phyloP scores from a whole-genome alignment of 345 rosid genomes.

The Dipteronia sinensis region DNA sequence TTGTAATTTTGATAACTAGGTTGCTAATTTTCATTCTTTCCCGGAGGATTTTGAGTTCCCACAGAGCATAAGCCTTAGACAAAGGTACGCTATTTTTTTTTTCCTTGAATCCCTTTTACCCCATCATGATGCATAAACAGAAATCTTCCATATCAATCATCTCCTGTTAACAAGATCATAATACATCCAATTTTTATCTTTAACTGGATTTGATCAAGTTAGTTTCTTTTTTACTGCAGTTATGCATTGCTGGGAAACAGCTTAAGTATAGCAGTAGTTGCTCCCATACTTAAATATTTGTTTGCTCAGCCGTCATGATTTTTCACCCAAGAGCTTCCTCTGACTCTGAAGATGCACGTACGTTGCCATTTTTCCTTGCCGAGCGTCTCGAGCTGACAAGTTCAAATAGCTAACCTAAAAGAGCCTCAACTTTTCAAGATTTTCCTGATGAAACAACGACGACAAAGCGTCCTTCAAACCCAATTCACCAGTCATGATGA shows the following conservation, averaged over 20 bases:
- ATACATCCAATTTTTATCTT: background rate
- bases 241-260: slow-evolving; percentile 95
- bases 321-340: slow-evolving; percentile 13
- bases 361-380: background rate
- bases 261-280: slow-evolving; percentile 85
- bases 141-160: background rate
- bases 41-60: slow-evolving; percentile 82
- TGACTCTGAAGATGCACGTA: background rate
- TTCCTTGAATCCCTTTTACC: background rate
- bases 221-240: slow-evolving; percentile 44
- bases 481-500: background rate
- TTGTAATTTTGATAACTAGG: slow-evolving; percentile 40
- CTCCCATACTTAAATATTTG: slow-evolving; percentile 72
- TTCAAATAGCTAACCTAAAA: background rate
- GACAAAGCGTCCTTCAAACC: background rate
- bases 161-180: background rate
- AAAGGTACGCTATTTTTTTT: slow-evolving; percentile 47
- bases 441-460: background rate
- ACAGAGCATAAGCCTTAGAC: slow-evolving; percentile 65
- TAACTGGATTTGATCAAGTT: background rate
- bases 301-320: slow-evolving; percentile 49
- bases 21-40: slow-evolving; percentile 92
- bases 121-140: background rate
- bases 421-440: background rate
- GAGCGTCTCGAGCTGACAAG: background rate